Base-by-base conservation (phyloP, 495 filamentous ascomycete genomes). In the Xylaria nigripes region DNA sequence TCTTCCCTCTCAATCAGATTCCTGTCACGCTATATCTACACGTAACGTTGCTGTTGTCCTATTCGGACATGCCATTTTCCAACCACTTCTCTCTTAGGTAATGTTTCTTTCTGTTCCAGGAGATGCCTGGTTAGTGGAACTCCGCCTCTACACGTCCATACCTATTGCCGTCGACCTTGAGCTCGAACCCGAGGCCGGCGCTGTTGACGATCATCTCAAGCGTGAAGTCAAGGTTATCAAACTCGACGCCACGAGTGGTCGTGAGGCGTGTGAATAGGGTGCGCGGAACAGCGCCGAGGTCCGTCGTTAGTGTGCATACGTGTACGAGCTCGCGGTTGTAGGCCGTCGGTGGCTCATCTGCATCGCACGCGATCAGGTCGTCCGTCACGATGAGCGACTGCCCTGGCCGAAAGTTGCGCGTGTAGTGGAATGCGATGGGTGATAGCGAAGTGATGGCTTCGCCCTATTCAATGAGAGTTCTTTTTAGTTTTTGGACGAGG, bases 261-360 rank as follows among this genome's bases (percentile, higher is more conserved):
- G 82, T 84, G 40, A 89, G 64, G 19, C 81, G 60, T 1, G 82
- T 86, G 62, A 87, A 86, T 21, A 86, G 61, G 24, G 68, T 77
- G 47, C 79, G 77, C 6, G 85, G 85, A 23, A 89, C 85, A 1
- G 82, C 81, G 51, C 76, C 80, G 21, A 89, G 70, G 61, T 89
- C 84, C 19, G 85, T 89, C n/a, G 80, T 85, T 27, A 89, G 72
- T n/a, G 82, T 87, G 67, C 85, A 89, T 16, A 89, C 85, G 52
- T 83, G 80, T 34, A 80, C 74, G 1, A 88, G 69, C 22, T 79
- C 73, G 42, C 74, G 64, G 22, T 75, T 71, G 65, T 80, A 81
- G n/a, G 74, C 72, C 7, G 70, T 70, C 0, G 85, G 84, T 8
- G 85, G 79, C 15, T 75, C 71, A 55, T 86, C 84, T 2, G 75